phyloP scores from a whole-genome alignment of 768 basidiomycete genomes.

The Mycena venus region DNA sequence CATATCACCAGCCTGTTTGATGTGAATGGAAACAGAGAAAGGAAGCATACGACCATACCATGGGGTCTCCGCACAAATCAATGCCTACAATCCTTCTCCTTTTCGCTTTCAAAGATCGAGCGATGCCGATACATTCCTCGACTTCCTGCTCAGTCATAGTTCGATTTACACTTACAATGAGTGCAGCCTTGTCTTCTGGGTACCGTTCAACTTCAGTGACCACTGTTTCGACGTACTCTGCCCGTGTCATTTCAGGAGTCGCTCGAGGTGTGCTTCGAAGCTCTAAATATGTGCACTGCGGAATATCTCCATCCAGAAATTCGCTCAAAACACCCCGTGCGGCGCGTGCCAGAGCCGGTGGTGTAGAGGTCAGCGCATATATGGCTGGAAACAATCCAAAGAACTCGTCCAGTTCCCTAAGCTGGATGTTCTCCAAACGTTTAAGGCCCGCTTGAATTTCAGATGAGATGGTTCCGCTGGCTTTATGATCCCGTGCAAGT shows the following conservation, averaged over 20 bases:
- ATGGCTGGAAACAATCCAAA: constrained; percentile 66
- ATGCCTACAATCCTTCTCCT: constrained; percentile 81
- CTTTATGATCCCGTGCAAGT: constrained; percentile 8
- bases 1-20: constrained; percentile 65
- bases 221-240: constrained; percentile 74
- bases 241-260: constrained; percentile 69
- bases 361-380: constrained; percentile 80
- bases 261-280: constrained; percentile 84
- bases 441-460: constrained; percentile 47
- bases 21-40: neutral
- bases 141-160: constrained; percentile 68
- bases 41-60: constrained; percentile 41
- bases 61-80: constrained; percentile 86
- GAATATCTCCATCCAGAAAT: constrained; percentile 65
- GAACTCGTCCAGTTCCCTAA: constrained; percentile 53
- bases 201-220: constrained; percentile 75
- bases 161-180: constrained; percentile 83
- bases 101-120: constrained; percentile 63
- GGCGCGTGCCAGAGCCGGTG: constrained; percentile 63
- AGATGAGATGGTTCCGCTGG: neutral
- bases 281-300: constrained; percentile 82
- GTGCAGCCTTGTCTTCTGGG: constrained; percentile 59
- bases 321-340: constrained; percentile 74
- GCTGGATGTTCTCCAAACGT: constrained; percentile 54
- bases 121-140: constrained; percentile 69